phyloP scores from a whole-genome alignment of 73 alveolate species.

The Tetrahymena thermophila region DNA sequence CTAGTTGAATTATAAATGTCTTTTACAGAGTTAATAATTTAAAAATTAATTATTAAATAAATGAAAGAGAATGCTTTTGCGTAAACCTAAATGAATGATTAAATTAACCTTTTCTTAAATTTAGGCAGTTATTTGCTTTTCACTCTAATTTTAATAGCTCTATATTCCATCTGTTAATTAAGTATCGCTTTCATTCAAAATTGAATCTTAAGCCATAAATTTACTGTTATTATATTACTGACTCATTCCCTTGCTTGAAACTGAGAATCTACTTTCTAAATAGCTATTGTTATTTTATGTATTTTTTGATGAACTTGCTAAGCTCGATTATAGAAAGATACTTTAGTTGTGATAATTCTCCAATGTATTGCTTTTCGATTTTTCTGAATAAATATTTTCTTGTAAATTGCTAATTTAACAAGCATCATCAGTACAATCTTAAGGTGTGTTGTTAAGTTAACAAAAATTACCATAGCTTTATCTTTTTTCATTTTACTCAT shows the following conservation, averaged over 20 bases:
- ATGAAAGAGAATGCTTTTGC: neutral
- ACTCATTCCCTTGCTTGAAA: neutral
- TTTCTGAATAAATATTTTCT: neutral
- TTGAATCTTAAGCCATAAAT: neutral
- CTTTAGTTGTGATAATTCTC: neutral
- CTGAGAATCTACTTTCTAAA: neutral
- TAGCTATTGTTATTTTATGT: neutral
- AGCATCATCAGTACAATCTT: neutral
- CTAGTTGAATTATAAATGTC: neutral
- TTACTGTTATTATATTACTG: neutral
- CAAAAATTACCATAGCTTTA: neutral
- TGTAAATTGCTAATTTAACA: neutral
- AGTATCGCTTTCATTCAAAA: neutral
- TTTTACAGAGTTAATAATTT: neutral
- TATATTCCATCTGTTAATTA: neutral
- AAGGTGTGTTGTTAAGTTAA: neutral
- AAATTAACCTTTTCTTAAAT: neutral
- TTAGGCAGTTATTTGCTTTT: no score
- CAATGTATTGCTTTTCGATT: neutral
- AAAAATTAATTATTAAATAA: neutral
- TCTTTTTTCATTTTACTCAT: neutral
- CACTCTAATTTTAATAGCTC: no score
- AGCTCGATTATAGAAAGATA: neutral
- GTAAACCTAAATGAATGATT: neutral
- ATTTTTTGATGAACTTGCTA: neutral